Evolutionary conservation across 2,329 filamentous ascomycete genomes (phyloP).

Genomic region (Amphichorda felina): DNA sequence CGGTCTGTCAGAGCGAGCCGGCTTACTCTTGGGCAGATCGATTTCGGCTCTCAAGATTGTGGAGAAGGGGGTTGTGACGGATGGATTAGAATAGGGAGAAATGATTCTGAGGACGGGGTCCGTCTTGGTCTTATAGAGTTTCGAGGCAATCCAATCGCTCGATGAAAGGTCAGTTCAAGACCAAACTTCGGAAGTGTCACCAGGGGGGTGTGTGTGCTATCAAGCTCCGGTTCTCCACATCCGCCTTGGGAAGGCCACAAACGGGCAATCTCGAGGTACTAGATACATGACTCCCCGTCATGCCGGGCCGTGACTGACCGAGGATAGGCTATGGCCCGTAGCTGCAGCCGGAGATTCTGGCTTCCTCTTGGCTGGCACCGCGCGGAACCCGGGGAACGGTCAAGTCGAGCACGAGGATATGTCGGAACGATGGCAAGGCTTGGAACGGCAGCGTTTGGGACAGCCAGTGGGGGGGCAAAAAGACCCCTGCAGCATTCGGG

Average conservation of each 20-base stretch:
- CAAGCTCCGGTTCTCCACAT: background rate
- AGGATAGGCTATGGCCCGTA: constrained; percentile 1
- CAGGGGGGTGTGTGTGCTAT: constrained; percentile 1
- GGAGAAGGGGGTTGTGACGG: constrained; percentile 11
- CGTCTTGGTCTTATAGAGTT: constrained; percentile 25
- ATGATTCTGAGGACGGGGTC: constrained; percentile 24
- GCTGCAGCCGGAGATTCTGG: background rate
- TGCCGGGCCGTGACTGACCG: constrained; percentile 2
- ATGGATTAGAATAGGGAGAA: constrained; percentile 25
- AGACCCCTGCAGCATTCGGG: background rate
- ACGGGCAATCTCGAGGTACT: too few species aligned
- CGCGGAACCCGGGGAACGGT: too few species aligned
- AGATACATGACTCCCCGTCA: too few species aligned
- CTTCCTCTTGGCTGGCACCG: background rate
- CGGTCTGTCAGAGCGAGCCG: constrained; percentile 1
- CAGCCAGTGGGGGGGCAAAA: too few species aligned
- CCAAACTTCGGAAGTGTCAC: constrained; percentile 2
- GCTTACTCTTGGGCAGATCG: constrained; percentile 30
- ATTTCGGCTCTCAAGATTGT: constrained; percentile 23
- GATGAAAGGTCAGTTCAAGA: background rate
- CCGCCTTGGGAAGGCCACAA: too few species aligned
- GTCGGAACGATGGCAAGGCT: background rate
- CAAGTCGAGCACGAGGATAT: background rate
- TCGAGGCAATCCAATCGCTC: constrained; percentile 1
- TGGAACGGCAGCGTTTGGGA: too few species aligned